These are phyloP conservation scores for Coemansia sp. DNA, from an alignment of 192 early-diverging fungal species.

Conservation along the genomic window DNA sequence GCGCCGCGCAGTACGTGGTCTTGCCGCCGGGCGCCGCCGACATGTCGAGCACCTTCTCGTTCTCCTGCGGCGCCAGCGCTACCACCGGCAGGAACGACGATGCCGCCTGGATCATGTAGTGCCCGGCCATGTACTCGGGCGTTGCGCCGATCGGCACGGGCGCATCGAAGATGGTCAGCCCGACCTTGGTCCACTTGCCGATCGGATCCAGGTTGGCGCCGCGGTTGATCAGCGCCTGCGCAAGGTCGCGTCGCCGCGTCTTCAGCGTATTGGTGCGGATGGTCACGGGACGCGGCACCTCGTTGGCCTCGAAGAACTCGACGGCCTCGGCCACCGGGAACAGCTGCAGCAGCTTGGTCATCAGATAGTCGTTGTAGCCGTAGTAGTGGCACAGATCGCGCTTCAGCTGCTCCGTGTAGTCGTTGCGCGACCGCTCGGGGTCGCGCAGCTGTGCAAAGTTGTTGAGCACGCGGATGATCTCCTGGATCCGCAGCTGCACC, in stretches of 20 bases:
- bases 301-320: slow-evolving; percentile 99
- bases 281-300: slow-evolving; percentile 91
- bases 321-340: slow-evolving; percentile 90
- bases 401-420: slow-evolving; percentile 85
- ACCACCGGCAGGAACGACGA: slow-evolving; percentile 98
- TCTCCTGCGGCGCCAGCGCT: slow-evolving; percentile 91
- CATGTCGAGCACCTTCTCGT: slow-evolving; percentile 96
- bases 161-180: slow-evolving; percentile 94
- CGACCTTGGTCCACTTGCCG: slow-evolving; percentile 98
- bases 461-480: slow-evolving; percentile 84
- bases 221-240: slow-evolving; percentile 91
- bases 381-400: slow-evolving; percentile 94
- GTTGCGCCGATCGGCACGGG: slow-evolving; percentile 96
- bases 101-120: slow-evolving; percentile 99
- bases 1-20: slow-evolving; percentile 91
- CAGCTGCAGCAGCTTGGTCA: slow-evolving; percentile 89
- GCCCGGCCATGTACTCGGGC: slow-evolving; percentile 97
- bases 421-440: slow-evolving; percentile 66
- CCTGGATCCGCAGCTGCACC: slow-evolving; percentile 86
- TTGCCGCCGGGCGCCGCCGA: slow-evolving; percentile 98
- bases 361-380: slow-evolving; percentile 90
- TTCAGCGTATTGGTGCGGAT: slow-evolving; percentile 97
- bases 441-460: slow-evolving; percentile 89
- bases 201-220: slow-evolving; percentile 98
- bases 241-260: slow-evolving; percentile 91